Base-by-base conservation (phyloP, 352 stramenopile species). In the Phytophthora idaei region DNA sequence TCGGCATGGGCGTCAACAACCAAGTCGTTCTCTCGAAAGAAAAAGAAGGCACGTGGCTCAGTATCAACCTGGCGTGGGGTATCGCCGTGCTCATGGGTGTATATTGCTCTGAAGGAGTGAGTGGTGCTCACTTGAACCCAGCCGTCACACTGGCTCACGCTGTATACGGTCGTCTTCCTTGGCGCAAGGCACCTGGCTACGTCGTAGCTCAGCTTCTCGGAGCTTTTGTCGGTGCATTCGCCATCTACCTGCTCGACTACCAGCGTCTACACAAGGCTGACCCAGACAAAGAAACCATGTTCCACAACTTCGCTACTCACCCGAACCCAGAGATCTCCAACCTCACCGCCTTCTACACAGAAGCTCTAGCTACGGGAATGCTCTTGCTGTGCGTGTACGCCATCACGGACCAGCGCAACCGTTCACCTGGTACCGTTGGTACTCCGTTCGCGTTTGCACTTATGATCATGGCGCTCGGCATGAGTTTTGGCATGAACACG, bases 1-100 rank as follows among this genome's bases (percentile, higher is more conserved):
- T 90, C 60, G 82, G 82, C 8, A 72, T 81, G 45, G 83, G 81
- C 27, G 82, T 89, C 10, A 87, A 87, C 61, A 80, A 85, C 53
- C 79, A 92, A 66, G 75, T 88, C 11, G 71, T 71, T 0, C 58
- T 90, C 0, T 87, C 77, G 31, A 64, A 74, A 2, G 71, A 70
- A 21, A 71, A 65, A 2, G 81, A 84, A 31, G 83, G 83, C 50
- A 88, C 78, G 14, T 89, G 79, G 70, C 69, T 87, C 29, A 88
- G 80, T 47, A 87, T 90, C 67, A 88, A 79, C 52, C 68, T 75
- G 45, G 63, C 61, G 5, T 75, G 83, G 81, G 83, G 83, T 17
- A 72, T 92, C 44, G 83, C 69, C 15, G 57, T 78, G 4, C 67
- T 92, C 67, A 74, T 92, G 47, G 83, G 76, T 25, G 74, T 92